Evolutionary conservation across 768 basidiomycete species (phyloP).

Genomic region (Hygrophoropsis aurantiaca): DNA sequence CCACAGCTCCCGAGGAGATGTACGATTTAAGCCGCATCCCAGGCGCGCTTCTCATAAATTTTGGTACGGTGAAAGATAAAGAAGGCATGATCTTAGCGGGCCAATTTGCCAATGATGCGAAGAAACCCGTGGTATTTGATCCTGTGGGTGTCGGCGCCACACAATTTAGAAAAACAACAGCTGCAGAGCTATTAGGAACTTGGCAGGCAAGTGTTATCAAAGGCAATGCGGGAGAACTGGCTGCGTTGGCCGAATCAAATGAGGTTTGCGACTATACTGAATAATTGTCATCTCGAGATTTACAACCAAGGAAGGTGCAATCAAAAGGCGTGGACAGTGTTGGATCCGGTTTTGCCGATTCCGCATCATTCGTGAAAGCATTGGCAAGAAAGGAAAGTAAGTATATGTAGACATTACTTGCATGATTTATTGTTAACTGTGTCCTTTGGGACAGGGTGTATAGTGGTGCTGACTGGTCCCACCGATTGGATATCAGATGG

Average conservation of each 20-base stretch:
- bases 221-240: constrained; percentile 90
- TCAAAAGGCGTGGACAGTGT: constrained; percentile 86
- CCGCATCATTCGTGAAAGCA: constrained; percentile 62
- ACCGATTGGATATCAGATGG: constrained; percentile 89
- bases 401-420: constrained; percentile 20
- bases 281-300: no score
- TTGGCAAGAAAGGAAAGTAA: constrained; percentile 76
- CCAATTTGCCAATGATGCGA: constrained; percentile 60
- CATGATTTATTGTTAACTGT: not conserved
- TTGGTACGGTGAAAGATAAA: constrained; percentile 74
- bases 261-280: no score
- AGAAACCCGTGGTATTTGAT: constrained; percentile 83
- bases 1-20: constrained; percentile 80
- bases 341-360: constrained; percentile 75
- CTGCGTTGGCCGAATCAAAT: constrained; percentile 66
- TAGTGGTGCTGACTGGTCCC: constrained; percentile 79
- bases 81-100: constrained; percentile 80
- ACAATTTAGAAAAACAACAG: constrained; percentile 56
- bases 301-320: no score
- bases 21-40: constrained; percentile 67
- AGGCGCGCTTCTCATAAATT: constrained; percentile 79
- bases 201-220: constrained; percentile 94
- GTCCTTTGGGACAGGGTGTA: constrained; percentile 52
- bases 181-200: constrained; percentile 60
- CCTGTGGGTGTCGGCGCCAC: constrained; percentile 93